Evolutionary conservation across 2,329 filamentous ascomycete species (phyloP), one percentile per base, ranked within the genome.

Genomic region (Plenodomus lindquistii): DNA sequence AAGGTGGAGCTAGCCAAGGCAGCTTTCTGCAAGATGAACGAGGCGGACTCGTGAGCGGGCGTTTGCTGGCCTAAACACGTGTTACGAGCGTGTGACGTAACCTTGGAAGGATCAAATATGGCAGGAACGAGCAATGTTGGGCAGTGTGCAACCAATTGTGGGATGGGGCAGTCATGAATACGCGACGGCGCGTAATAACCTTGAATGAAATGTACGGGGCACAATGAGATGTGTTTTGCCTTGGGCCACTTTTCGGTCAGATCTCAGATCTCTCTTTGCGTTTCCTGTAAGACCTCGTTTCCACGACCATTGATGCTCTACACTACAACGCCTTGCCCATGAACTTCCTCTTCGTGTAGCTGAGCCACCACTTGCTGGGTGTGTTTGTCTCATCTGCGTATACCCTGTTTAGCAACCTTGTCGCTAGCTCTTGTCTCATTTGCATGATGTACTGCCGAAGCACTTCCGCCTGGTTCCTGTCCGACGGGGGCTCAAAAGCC

Each of bases 281-380:
- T 8, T 40, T 5, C 7, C 22, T 24, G 4, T 19, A 15, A 19
- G 17, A 7, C 19, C n/a, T 21, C 24, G 3, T 50, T 31, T 13
- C 11, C 27, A 11, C 10, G 6, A 31, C 27, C 15, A 4, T 15
- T 8, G 10, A 15, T 31, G 4, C 27, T 31, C 11, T 15, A 7
- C 11, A 8, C 42, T 66, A 72, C 60, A 73, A 60, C 17, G 75
- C 69, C 85, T 97, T 97, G 73, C 92, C 92, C 94, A 99, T 97
- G 72, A 99, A 99, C 85, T 97, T 97, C 77, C 94, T 87, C 86
- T 97, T 97, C 44, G 89, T 90, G 73, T 97, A 99, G 81, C 94
- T 97, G 73, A 99, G 77, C 94, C 94, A 99, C 90, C 93, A 97
- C 48, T 86, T 85, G 57, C 76, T 89, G 74, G 79, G 92, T 75